Evolutionary conservation across 1,284 basidiomycete genomes (phyloP).

Genomic region (Lignosus rhinocerotis): DNA sequence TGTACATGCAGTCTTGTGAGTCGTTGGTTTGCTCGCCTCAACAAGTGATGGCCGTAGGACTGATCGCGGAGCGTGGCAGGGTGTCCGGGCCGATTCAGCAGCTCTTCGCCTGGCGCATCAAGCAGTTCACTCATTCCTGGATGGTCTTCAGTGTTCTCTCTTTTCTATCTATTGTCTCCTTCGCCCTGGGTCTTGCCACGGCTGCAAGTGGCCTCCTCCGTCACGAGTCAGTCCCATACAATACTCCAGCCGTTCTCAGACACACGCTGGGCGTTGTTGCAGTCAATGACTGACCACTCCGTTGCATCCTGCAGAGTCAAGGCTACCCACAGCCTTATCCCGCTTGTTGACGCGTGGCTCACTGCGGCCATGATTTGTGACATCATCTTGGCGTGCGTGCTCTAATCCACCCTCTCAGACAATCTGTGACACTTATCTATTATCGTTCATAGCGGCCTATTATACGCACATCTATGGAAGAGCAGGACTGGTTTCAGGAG

Average conservation of each 20-base stretch:
- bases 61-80: neutral
- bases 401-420: too few species aligned
- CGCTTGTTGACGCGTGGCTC: conserved; percentile 12
- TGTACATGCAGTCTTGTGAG: conserved; percentile 1
- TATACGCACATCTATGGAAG: conserved; percentile 12
- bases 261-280: neutral
- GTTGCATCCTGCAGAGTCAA: neutral
- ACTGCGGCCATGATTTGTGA: conserved; percentile 6
- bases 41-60: neutral
- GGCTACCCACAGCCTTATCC: neutral
- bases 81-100: conserved; percentile 14
- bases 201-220: neutral
- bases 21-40: neutral
- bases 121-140: conserved; percentile 15
- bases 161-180: conserved; percentile 6
- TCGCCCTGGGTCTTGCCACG: conserved; percentile 1
- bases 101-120: conserved; percentile 19
- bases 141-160: conserved; percentile 6
- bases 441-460: neutral
- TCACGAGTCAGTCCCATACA: conserved; percentile 2
- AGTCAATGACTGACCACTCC: neutral
- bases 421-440: neutral
- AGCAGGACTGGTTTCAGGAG: conserved; percentile 16
- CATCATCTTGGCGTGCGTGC: conserved; percentile 11
- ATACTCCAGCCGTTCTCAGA: neutral